A percentile compares a stretch with the other conserved stretches of the same genome.
phyloP scores from a whole-genome alignment of 306 rosid species.

The Psophocarpus tetragonolobus region DNA sequence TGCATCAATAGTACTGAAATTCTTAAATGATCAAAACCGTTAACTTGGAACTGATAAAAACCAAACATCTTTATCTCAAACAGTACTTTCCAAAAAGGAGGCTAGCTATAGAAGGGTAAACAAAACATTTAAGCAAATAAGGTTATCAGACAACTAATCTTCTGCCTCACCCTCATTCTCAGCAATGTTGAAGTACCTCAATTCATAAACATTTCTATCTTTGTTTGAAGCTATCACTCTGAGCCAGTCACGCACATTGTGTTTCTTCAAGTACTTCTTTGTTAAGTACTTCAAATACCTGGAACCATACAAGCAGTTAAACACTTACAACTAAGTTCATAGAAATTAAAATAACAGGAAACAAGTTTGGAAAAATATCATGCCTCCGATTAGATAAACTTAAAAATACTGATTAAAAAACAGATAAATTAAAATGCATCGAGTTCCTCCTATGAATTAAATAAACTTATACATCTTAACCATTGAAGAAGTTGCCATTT shows the following conservation, averaged over 20 bases:
- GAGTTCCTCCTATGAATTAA: neutral
- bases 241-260: slow-evolving; percentile 59
- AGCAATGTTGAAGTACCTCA: slow-evolving; percentile 59
- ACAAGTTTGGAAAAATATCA: neutral
- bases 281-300: slow-evolving; percentile 56
- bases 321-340: neutral
- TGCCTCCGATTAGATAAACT: neutral
- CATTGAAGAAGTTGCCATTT: no score
- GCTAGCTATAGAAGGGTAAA: slow-evolving; percentile 22
- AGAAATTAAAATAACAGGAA: neutral
- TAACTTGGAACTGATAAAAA: slow-evolving; percentile 23
- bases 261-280: slow-evolving; percentile 56
- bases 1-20: neutral
- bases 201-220: slow-evolving; percentile 48
- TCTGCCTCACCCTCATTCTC: slow-evolving; percentile 56
- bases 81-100: slow-evolving; percentile 33
- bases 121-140: neutral
- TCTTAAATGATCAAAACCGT: slow-evolving; percentile 25
- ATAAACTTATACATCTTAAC: neutral
- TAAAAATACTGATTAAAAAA: neutral
- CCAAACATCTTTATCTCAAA: slow-evolving; percentile 25
- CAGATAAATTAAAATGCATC: neutral
- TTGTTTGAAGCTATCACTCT: slow-evolving; percentile 56
- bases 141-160: slow-evolving; percentile 37
- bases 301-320: neutral